Conservation (phyloP, 2,329 filamentous ascomycete species). For the Phyllosticta citriasiana region DNA sequence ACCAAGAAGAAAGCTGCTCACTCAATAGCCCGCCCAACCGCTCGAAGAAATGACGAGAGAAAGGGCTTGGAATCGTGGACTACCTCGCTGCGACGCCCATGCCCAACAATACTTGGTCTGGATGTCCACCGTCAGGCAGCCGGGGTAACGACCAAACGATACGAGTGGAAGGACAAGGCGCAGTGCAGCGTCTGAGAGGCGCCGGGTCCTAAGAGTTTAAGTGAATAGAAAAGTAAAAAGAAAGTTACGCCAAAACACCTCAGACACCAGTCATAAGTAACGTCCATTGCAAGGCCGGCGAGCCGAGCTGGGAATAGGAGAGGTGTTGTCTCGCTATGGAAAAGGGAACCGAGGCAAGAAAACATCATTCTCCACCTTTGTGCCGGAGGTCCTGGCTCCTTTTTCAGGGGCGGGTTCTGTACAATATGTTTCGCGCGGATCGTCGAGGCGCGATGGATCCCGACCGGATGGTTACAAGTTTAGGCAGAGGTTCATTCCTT, state of each 20-base stretch:
- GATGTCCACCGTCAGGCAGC: neutral
- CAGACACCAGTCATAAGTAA: neutral
- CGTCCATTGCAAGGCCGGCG: neutral
- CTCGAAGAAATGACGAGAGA: neutral
- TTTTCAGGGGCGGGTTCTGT: neutral
- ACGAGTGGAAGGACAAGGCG: neutral
- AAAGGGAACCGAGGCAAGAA: conserved; percentile 1
- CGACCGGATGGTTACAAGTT: neutral
- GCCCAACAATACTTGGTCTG: neutral
- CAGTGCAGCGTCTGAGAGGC: neutral
- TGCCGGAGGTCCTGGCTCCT: neutral
- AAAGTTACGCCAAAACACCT: neutral
- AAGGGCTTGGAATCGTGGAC: neutral
- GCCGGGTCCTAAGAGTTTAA: neutral
- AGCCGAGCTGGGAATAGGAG: neutral
- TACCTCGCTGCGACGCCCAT: neutral
- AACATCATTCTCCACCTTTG: neutral
- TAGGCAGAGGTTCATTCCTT: conserved; percentile 23
- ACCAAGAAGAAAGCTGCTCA: neutral
- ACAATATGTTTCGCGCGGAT: neutral
- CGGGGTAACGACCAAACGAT: neutral
- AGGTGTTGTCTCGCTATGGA: neutral
- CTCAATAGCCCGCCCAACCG: neutral
- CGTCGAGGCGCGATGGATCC: neutral
- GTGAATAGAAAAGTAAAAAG: neutral